Conservation (phyloP, 352 stramenopile genomes). For the Globisporangium carolinianum region DNA sequence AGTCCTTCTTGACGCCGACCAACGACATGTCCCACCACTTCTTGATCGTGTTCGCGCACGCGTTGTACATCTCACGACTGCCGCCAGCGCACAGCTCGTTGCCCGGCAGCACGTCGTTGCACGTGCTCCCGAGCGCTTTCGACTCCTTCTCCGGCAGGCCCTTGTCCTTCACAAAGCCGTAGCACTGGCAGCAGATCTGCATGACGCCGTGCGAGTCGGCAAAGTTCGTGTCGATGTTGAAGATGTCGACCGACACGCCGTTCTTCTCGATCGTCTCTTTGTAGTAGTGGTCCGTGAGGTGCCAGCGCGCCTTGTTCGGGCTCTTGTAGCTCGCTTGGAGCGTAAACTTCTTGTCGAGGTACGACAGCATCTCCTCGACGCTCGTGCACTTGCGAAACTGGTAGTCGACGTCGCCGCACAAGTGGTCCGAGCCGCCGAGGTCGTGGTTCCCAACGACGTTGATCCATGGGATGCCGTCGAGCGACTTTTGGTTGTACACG, state of each 20-base stretch:
- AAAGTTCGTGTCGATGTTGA: slow-evolving; percentile 85
- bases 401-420: slow-evolving; percentile 86
- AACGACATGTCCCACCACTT: slow-evolving; percentile 76
- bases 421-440: slow-evolving; percentile 76
- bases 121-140: slow-evolving; percentile 57
- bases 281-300: slow-evolving; percentile 83
- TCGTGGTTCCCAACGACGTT: slow-evolving; percentile 87
- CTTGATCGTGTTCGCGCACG: slow-evolving; percentile 68
- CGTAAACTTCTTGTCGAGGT: slow-evolving; percentile 80
- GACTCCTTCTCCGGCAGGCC: slow-evolving; percentile 30
- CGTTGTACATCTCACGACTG: slow-evolving; percentile 60
- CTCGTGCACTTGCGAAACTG: slow-evolving; percentile 75
- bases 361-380: slow-evolving; percentile 65
- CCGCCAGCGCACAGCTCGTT: slow-evolving; percentile 71
- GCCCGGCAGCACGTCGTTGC: slow-evolving; percentile 57
- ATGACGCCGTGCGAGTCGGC: slow-evolving; percentile 78
- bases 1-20: slow-evolving; percentile 55
- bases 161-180: slow-evolving; percentile 75
- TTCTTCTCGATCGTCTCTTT: slow-evolving; percentile 70
- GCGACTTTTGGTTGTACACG: slow-evolving; percentile 76
- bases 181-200: slow-evolving; percentile 87
- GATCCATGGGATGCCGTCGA: slow-evolving; percentile 76
- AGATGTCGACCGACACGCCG: slow-evolving; percentile 83
- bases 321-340: slow-evolving; percentile 80
- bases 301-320: slow-evolving; percentile 67